Percentiles rank a stretch among this genome's conserved stretches.
These are phyloP conservation scores for Pulveroboletus sp. DNA, from an alignment of 768 basidiomycete species.

Conservation along the genomic window DNA sequence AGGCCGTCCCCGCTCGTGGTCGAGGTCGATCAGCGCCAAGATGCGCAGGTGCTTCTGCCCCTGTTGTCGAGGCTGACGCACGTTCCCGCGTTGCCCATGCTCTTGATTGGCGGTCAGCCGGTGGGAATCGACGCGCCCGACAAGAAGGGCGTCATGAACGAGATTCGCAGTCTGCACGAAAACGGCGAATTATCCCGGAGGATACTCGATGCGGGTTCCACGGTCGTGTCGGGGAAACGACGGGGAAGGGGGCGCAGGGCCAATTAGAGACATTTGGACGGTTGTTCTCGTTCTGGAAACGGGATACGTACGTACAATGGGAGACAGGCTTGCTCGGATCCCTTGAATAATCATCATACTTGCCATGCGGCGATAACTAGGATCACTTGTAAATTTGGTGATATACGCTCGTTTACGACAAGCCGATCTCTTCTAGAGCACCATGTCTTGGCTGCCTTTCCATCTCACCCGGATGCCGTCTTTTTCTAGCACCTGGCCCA, in stretches of 20 bases:
- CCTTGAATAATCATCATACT: too few relatives aligned
- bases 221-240: constrained; percentile 51
- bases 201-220: constrained; percentile 55
- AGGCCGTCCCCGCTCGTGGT: constrained; percentile 63
- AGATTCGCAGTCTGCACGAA: constrained; percentile 49
- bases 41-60: constrained; percentile 59
- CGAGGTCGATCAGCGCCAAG: constrained; percentile 71
- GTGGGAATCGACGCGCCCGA: constrained; percentile 37
- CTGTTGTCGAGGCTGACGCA: constrained; percentile 62
- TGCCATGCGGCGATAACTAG: too few relatives aligned
- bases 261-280: too few relatives aligned
- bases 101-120: constrained; percentile 64
- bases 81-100: constrained; percentile 54
- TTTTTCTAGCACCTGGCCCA: constrained; percentile 45
- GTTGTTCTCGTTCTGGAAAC: constrained; percentile 9
- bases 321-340: too few relatives aligned
- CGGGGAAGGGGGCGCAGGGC: constrained; percentile 38
- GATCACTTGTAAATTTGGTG: too few relatives aligned
- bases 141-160: constrained; percentile 33
- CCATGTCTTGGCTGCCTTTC: constrained; percentile 1
- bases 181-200: constrained; percentile 51
- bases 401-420: too few relatives aligned
- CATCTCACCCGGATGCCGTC: constrained; percentile 41
- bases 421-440: too few relatives aligned
- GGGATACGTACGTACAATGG: too few relatives aligned